These are phyloP conservation scores for Saksenaea vasiformis DNA, from an alignment of 371 early-diverging fungal genomes.

Conservation along the genomic window DNA sequence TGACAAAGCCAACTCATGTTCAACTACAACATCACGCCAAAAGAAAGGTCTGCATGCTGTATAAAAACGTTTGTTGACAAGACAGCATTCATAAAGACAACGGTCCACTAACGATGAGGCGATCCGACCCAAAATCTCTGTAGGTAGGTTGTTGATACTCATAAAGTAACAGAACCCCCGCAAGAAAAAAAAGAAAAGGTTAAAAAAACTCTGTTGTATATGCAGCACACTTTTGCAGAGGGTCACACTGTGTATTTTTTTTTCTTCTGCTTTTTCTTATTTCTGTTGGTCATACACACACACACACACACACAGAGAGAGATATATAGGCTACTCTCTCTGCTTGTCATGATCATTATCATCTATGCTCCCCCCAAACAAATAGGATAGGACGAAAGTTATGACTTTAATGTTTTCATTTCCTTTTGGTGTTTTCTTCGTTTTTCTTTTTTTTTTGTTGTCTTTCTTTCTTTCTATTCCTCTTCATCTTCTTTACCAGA, in stretches of 20 bases:
- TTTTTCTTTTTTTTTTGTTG: no score
- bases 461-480: background rate
- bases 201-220: background rate
- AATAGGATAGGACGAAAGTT: no score
- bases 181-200: background rate
- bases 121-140: constrained; percentile 19
- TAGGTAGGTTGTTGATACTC: constrained; percentile 18
- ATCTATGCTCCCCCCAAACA: no score
- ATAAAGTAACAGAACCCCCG: background rate
- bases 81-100: constrained; percentile 16
- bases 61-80: constrained; percentile 20
- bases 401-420: no score
- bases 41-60: constrained; percentile 18
- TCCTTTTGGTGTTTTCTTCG: background rate
- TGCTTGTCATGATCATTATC: no score
- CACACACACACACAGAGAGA: no score
- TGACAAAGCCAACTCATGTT: background rate
- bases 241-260: no score
- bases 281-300: no score
- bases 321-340: no score
- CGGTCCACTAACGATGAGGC: constrained; percentile 2
- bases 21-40: constrained; percentile 10
- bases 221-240: background rate
- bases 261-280: no score
- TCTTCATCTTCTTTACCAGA: background rate